Conservation (phyloP, 768 basidiomycete genomes). For the Leccinum subgranulosum region DNA sequence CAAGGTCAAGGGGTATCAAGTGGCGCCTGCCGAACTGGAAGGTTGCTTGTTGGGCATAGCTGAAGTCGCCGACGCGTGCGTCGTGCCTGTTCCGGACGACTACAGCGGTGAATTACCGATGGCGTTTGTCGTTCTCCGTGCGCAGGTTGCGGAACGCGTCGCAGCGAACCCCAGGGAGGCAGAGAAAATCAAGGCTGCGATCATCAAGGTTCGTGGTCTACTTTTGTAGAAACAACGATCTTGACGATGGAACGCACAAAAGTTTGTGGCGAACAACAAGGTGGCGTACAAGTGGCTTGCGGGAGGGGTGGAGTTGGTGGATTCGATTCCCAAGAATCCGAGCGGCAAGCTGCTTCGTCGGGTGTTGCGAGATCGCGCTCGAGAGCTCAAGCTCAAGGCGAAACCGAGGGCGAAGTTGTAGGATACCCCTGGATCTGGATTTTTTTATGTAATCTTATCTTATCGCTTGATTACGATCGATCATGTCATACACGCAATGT, state of each 20-base stretch:
- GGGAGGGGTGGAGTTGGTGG: conserved; percentile 56
- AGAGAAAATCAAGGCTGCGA: conserved; percentile 40
- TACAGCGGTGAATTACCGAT: conserved; percentile 71
- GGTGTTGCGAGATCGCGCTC: conserved; percentile 50
- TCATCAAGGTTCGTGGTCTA: conserved; percentile 41
- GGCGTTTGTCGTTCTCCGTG: conserved; percentile 59
- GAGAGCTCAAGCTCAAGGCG: conserved; percentile 22
- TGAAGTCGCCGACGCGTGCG: conserved; percentile 60
- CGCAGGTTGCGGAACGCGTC: conserved; percentile 37
- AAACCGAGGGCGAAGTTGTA: conserved; percentile 26
- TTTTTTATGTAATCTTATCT: conserved; percentile 18
- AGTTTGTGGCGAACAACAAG: conserved; percentile 57
- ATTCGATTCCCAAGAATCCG: conserved; percentile 58
- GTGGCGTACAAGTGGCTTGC: conserved; percentile 55
- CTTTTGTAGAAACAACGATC: background rate
- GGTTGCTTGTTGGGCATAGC: conserved; percentile 59
- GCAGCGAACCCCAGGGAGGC: conserved; percentile 27
- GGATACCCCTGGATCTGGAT: background rate
- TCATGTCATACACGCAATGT: background rate
- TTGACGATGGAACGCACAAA: background rate
- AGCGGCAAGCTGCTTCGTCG: conserved; percentile 57
- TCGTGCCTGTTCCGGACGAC: conserved; percentile 65
- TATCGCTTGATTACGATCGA: conserved; percentile 1
- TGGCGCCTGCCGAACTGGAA: conserved; percentile 72
- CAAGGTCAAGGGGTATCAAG: conserved; percentile 71